A percentile compares a stretch with the other conserved stretches of the same genome.
Evolutionary conservation across 202 grass and related monocot species (phyloP).

Genomic region (Setaria italica): DNA sequence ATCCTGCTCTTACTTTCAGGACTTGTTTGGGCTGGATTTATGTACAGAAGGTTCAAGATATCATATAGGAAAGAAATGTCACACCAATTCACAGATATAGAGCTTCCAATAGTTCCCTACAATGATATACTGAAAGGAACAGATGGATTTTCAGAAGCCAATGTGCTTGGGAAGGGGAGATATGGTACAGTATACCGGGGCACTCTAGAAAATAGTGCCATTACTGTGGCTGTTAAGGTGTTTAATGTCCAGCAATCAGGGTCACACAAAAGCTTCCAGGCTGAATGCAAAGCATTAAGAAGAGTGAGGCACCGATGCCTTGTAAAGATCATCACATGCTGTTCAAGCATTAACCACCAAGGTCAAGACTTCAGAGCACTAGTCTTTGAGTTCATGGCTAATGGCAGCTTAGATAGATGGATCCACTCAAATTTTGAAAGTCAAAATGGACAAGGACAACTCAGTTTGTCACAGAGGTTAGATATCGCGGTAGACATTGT

Average conservation of each 20-base stretch:
- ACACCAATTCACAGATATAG: neutral
- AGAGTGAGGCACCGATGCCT: conserved; percentile 47
- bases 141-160: conserved; percentile 38
- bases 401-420: conserved; percentile 53
- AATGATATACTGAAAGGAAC: conserved; percentile 35
- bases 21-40: neutral
- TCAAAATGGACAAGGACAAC: neutral
- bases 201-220: neutral
- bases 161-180: conserved; percentile 44
- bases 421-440: conserved; percentile 28
- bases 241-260: conserved; percentile 40
- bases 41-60: neutral
- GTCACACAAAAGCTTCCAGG: conserved; percentile 43
- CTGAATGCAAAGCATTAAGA: conserved; percentile 34
- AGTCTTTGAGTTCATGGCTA: conserved; percentile 44
- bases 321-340: conserved; percentile 42
- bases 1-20: neutral
- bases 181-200: conserved; percentile 40
- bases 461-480: conserved; percentile 41
- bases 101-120: conserved; percentile 36
- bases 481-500: conserved; percentile 34
- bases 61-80: neutral
- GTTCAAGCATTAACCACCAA: conserved; percentile 42
- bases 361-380: conserved; percentile 29
- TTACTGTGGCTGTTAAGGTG: conserved; percentile 28